Base-by-base conservation (phyloP, 306 rosid species). In the Hylodesmum podocarpum region DNA sequence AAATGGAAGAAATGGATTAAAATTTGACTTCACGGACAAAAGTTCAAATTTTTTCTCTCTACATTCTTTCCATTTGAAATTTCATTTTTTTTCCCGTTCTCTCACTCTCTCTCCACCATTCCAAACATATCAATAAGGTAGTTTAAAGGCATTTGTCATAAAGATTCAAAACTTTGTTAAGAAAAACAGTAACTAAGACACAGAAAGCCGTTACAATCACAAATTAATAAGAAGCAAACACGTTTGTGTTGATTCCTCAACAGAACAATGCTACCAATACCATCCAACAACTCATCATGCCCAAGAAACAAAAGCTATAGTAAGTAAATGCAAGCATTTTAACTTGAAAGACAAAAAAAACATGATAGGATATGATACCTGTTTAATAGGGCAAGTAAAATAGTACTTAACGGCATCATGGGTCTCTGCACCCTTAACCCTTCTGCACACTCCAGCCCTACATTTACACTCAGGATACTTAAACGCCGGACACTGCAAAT, bases 401-500 rank as follows among this genome's bases (percentile, higher is more conserved):
- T 29, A 77, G 72, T 62, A 49, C 7, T 53, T 72, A 50, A 58
- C 51, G 2, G 0, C 4, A 49, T 6, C 3, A 3, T 65, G 16
- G 5, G 29, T 71, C 51, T 19, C 28, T 0, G 1, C 5, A 14
- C 8, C 70, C 65, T 12, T 13, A 3, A 9, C 61, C 55, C 47
- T 77, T 65, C 39, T 8, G 57, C 88, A 84, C 18, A 84, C 85
- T n/a, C 85, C 88, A 2, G 88, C 88, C 1, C 70, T 29, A 25
- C 88, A 84, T 16, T 29, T 8, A 81, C 88, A 84, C 10, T n/a
- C 11, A 25, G 85, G 88, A 40, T 77, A 84, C 76, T 58, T 76
- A 15, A 39, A 16, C 10, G 5, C 33, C 3, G 87, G 85, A 76
- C 78, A 77, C 31, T 4, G 82, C 63, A 29, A 58, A 57, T 28